Base-by-base conservation (phyloP, 2,329 filamentous ascomycete species). In the Trichophyton mentagrophytes region DNA sequence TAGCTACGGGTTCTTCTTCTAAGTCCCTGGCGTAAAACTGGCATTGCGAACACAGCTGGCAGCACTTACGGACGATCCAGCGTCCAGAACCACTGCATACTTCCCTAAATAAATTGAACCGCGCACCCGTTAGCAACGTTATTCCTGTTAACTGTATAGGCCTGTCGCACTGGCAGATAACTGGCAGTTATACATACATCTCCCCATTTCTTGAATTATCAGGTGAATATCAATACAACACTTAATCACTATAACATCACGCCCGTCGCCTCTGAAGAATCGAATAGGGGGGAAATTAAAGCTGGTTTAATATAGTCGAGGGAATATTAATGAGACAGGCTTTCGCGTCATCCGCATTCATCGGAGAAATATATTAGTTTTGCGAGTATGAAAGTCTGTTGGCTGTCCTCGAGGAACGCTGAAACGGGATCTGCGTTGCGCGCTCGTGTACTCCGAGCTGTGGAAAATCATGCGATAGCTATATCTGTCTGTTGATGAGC, bases 51-150 rank as follows among this genome's bases (percentile, higher is more conserved):
- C 38, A 25, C 36, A 57, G 51, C 49, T 13, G 15, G 51, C 9
- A n/a, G 13, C 38, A 73, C 78, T 65, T 75, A 83, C 82, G 69
- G 93, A 97, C 74, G 93, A 97, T 67, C 93, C 93, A 72, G 93
- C 93, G 81, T 99, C 93, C 70, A 99, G 83, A 71, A 99, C 91
- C 69, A 97, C 89, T 72, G 91, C 93, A 80, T 95, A 96, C 77
- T 79, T 78, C 79, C 80, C 80, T 82, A 63, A 49, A 63, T 3
- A 61, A 44, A 40, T 20, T 3, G 33, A 13, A 55, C 61, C 56
- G 64, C 57, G 61, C 64, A 58, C 7, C 60, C 40, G 55, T 68
- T 63, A 61, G 61, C 66, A 62, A 67, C 65, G 13, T 40, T 17
- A 57, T 33, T 27, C 46, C 22, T 13, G 55, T 38, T 13, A 36